A percentile compares a stretch with the other conserved stretches of the same genome.
Conservation (phyloP, 139 green algal genomes). For the Picochlorum sp. region DNA sequence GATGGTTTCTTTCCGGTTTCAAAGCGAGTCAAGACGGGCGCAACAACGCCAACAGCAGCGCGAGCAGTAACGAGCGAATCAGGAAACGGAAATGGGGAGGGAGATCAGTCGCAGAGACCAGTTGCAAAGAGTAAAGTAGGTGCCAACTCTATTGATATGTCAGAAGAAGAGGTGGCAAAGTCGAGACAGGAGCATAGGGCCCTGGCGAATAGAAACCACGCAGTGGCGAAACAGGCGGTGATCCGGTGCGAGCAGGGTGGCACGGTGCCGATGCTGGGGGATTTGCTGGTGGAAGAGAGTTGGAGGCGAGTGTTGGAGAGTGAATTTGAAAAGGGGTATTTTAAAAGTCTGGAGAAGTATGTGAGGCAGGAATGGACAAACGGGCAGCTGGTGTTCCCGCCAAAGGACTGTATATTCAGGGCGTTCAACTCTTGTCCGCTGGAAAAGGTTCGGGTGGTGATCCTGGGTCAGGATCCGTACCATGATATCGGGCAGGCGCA, state of each 20-base stretch:
- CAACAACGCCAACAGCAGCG: background rate
- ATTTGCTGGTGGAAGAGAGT: constrained; percentile 45
- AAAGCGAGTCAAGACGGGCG: no score
- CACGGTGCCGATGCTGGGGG: constrained; percentile 15
- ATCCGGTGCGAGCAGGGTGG: constrained; percentile 3
- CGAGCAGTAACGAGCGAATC: background rate
- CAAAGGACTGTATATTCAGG: constrained; percentile 62
- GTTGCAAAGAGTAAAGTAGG: no score
- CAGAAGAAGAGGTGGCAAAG: no score
- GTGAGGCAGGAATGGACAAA: constrained; percentile 50
- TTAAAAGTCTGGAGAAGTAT: constrained; percentile 42
- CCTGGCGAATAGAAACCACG: constrained; percentile 17
- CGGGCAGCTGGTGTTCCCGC: constrained; percentile 58
- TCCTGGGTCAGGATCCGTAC: constrained; percentile 92
- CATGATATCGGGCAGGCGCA: constrained; percentile 82
- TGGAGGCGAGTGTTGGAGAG: constrained; percentile 34
- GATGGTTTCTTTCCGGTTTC: no score
- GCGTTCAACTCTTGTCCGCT: constrained; percentile 52
- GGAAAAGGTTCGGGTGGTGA: constrained; percentile 61
- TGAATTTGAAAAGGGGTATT: constrained; percentile 46
- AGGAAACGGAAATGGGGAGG: background rate
- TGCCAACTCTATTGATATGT: no score
- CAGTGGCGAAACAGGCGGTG: constrained; percentile 21
- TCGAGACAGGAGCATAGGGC: constrained; percentile 7
- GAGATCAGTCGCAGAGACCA: background rate